Evolutionary conservation across 768 basidiomycete genomes (phyloP), one percentile per base, ranked within the genome.

Genomic region (Gyrodon lividus): DNA sequence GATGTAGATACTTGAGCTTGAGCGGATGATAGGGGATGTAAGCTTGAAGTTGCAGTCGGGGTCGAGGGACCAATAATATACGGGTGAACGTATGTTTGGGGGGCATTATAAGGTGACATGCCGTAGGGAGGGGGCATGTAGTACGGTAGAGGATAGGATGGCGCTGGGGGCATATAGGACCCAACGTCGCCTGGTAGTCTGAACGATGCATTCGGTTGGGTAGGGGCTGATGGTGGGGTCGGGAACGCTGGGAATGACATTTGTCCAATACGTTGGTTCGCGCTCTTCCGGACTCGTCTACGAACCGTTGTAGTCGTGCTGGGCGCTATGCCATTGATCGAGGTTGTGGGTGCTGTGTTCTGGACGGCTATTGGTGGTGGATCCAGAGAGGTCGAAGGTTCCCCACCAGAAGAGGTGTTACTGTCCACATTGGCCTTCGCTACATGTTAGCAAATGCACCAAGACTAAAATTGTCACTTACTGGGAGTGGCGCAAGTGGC

Each of bases 71-170:
- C 19, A 13, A 43, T 10, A 9, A 28, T 16, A 19, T 13, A 48
- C 6, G 34, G 20, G 28, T 26, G 22, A 6, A 8, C 23, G 41
- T 43, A 26, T 28, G 23, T 2, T 14, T 43, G 41, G 5, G 41
- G 6, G 16, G 43, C 48, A 12, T 51, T 42, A 19, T 58, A 59
- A 6, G 60, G 64, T 13, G 69, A 61, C 53, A 70, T 59, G n/a
- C 62, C 47, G 54, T 67, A 72, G 1, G 74, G 69, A 10, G 68
- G 63, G 10, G 70, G 67, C 59, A 72, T 59, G 51, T 74, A 76
- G 58, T 72, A 77, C 8, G 73, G 70, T 26, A 68, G 62, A 20
- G 67, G 59, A 35, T 65, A 48, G 37, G 60, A 59, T 22, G 62
- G 50, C 9, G 59, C 44, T 20, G 63, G 50, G 9, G 48, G 28